Evolutionary conservation across 371 early-diverging fungal species (phyloP), one percentile per base, ranked within the genome.

Genomic region (Rozella allomycis): DNA sequence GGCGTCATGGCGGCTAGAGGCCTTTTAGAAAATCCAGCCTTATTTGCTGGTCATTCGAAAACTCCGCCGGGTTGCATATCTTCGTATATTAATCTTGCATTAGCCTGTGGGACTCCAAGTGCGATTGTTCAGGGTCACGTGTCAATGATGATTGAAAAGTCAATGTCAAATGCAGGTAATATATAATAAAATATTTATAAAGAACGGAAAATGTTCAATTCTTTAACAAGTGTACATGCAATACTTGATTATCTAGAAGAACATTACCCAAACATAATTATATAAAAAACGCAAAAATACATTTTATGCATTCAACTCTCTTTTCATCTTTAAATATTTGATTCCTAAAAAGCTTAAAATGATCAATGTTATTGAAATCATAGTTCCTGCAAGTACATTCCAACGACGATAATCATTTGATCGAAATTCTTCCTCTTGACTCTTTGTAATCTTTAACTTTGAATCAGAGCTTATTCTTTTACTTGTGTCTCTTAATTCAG

Each of bases 51-150:
- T n/a, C 39, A 45, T 33, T 34, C 31, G 19, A 28, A 20, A 11
- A 55, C 56, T 11, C 57, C 59, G 9, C 25, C 37, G 17, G 45
- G 42, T 9, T 46, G 46, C 11, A 42, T 56, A 6, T 56, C 72
- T 57, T 58, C 66, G 22, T 91, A 77, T 43, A 63, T 83, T 14
- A 60, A 68, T 12, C 32, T 70, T 13, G 73, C 74, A 0, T 30
- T 87, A 0, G 74, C 63, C 0, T 84, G 78, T 43, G 86, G 87
- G 20, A 74, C 84, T 12, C 72, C 69, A 25, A 58, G 61, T 3
- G 76, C 74, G 39, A 80, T 91, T 27, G 67, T 82, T 36, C 88
- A 86, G 34, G 86, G 85, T 41, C 93, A 91, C 43, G 38, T 91
- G 19, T 83, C 82, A 81, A 87, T 58, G 52, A 87, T 87, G 87